Percentiles rank a stretch among this genome's conserved stretches.
These are phyloP conservation scores for Thozetella sp. DNA, from an alignment of 495 filamentous ascomycete species.

Conservation along the genomic window DNA sequence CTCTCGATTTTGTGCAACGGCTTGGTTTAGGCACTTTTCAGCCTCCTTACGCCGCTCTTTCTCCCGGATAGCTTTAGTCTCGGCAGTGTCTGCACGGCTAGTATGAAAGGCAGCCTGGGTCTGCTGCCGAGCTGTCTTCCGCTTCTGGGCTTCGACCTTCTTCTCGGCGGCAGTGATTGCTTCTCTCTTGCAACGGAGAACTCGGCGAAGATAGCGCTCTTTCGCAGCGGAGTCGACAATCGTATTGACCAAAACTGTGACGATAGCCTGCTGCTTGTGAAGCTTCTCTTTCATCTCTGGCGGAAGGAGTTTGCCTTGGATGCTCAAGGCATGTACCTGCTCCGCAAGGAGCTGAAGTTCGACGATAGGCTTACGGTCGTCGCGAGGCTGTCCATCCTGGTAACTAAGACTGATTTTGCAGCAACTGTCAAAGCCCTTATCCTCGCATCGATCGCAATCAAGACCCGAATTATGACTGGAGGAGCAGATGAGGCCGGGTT, in stretches of 20 bases:
- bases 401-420: not conserved
- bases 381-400: not conserved
- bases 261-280: not conserved
- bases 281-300: not conserved
- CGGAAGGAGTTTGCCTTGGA: not conserved
- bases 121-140: not conserved
- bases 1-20: not conserved
- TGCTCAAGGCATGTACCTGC: not conserved
- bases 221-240: not conserved
- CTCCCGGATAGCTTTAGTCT: not conserved
- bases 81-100: not conserved
- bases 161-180: not conserved
- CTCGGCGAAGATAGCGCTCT: not conserved
- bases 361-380: not conserved
- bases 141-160: not conserved
- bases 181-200: not conserved
- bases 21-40: not conserved
- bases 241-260: not conserved
- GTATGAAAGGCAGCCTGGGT: not conserved
- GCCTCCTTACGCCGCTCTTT: not conserved
- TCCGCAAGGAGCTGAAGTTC: not conserved
- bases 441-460: not conserved
- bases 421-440: not conserved
- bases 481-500: not conserved
- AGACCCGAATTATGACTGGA: not conserved